Percentiles rank a stretch among this genome's conserved stretches.
Evolutionary conservation across 148 eudicot genomes (phyloP).

Genomic region (Vaccinium macrocarpon): DNA sequence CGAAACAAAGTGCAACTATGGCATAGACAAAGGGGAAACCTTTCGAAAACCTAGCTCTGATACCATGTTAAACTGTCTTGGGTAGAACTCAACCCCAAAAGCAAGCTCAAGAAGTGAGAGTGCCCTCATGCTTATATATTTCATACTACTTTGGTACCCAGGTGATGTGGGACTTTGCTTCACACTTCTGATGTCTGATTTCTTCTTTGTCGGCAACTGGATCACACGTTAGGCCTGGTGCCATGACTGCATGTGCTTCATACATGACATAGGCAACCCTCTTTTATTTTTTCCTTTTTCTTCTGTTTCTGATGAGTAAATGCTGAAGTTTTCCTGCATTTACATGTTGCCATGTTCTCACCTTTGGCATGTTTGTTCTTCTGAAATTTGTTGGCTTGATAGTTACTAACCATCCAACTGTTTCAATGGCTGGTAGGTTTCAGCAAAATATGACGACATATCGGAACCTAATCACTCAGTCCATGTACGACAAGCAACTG

Average conservation of each 20-base stretch:
- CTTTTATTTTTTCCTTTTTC: not conserved
- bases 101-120: too few relatives aligned
- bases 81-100: too few relatives aligned
- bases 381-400: not conserved
- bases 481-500: slow-evolving; percentile 97
- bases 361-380: not conserved
- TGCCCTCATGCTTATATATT: too few relatives aligned
- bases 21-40: too few relatives aligned
- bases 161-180: too few relatives aligned
- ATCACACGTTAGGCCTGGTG: not conserved
- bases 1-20: too few relatives aligned
- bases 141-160: too few relatives aligned
- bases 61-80: too few relatives aligned
- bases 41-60: too few relatives aligned
- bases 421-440: slow-evolving; percentile 51
- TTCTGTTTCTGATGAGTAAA: not conserved
- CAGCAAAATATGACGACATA: slow-evolving; percentile 82
- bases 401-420: not conserved
- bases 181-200: not conserved
- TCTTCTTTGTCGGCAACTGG: slow-evolving; percentile 3
- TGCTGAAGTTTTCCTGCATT: not conserved
- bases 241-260: not conserved
- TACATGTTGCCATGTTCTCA: not conserved
- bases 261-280: not conserved
- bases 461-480: slow-evolving; percentile 81